Evolutionary conservation across 2,329 filamentous ascomycete species (phyloP).

Genomic region (Apiospora kogelbergensis): DNA sequence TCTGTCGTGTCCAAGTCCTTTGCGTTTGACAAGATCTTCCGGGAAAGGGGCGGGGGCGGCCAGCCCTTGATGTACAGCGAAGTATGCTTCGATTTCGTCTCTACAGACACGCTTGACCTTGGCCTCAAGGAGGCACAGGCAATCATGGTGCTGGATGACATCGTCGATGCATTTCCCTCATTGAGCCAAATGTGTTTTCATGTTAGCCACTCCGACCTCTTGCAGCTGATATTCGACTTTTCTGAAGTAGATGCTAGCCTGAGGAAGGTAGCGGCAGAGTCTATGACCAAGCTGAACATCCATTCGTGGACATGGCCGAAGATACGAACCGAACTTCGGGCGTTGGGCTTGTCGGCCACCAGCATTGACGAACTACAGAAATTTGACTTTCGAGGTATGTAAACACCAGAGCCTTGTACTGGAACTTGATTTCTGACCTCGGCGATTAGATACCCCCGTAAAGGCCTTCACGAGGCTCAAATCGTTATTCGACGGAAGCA

Average conservation of each 20-base stretch:
- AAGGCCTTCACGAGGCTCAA: slow-evolving; percentile 61
- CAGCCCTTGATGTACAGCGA: slow-evolving; percentile 83
- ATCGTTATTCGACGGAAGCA: slow-evolving; percentile 59
- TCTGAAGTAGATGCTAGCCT: slow-evolving; percentile 74
- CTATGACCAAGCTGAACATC: slow-evolving; percentile 84
- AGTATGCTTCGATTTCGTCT: slow-evolving; percentile 96
- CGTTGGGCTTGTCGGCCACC: slow-evolving; percentile 81
- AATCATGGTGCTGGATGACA: slow-evolving; percentile 91
- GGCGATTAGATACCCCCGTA: slow-evolving; percentile 47
- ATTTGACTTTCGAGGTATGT: slow-evolving; percentile 82
- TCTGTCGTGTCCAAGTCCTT: slow-evolving; percentile 73
- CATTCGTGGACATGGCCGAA: slow-evolving; percentile 79
- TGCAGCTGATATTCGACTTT: slow-evolving; percentile 86
- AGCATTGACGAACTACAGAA: slow-evolving; percentile 86
- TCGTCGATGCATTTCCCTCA: slow-evolving; percentile 77
- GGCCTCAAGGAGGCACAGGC: slow-evolving; percentile 91
- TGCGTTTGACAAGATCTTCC: slow-evolving; percentile 84
- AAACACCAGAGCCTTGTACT: not conserved
- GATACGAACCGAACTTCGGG: slow-evolving; percentile 75
- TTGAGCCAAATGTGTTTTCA: slow-evolving; percentile 83
- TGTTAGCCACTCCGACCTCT: slow-evolving; percentile 81
- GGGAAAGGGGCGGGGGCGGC: slow-evolving; percentile 74
- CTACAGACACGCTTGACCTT: slow-evolving; percentile 75
- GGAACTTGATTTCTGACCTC: slow-evolving; percentile 15
- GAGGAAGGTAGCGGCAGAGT: slow-evolving; percentile 73